These are phyloP conservation scores for Tolypocladium paradoxum DNA, from an alignment of 2,329 filamentous ascomycete genomes.

Conservation along the genomic window DNA sequence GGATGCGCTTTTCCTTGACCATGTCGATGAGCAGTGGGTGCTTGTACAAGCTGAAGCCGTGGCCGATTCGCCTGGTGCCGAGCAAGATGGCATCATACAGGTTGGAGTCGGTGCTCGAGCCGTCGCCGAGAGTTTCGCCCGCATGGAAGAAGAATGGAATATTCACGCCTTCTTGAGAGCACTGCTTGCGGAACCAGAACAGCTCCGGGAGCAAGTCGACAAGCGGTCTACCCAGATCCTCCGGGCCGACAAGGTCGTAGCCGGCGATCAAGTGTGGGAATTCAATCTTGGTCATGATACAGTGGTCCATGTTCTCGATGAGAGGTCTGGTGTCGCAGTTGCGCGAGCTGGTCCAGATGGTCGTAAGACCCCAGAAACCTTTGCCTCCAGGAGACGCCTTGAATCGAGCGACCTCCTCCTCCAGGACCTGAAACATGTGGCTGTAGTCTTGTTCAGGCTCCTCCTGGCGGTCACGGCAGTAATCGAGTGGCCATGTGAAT, in stretches of 20 bases:
- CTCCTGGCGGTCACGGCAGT: slow-evolving; percentile 54
- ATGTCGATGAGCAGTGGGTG: slow-evolving; percentile 84
- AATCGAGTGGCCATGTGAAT: slow-evolving; percentile 62
- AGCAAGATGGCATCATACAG: slow-evolving; percentile 83
- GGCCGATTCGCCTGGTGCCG: slow-evolving; percentile 79
- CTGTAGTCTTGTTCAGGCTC: slow-evolving; percentile 55
- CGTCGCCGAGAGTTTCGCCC: slow-evolving; percentile 71
- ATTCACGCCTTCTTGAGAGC: slow-evolving; percentile 63
- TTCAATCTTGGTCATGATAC: slow-evolving; percentile 68
- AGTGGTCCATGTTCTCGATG: slow-evolving; percentile 75
- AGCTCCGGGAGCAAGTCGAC: slow-evolving; percentile 70
- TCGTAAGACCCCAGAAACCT: slow-evolving; percentile 71
- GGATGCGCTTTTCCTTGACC: slow-evolving; percentile 77
- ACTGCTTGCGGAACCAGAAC: slow-evolving; percentile 89
- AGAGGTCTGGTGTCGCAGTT: slow-evolving; percentile 52
- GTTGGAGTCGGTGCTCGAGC: slow-evolving; percentile 65
- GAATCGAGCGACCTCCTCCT: slow-evolving; percentile 71
- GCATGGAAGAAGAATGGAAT: slow-evolving; percentile 96
- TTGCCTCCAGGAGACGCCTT: slow-evolving; percentile 58
- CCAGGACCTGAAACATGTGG: slow-evolving; percentile 60
- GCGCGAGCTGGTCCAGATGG: slow-evolving; percentile 76
- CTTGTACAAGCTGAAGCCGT: slow-evolving; percentile 81
- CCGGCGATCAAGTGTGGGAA: slow-evolving; percentile 75
- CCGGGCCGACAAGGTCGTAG: slow-evolving; percentile 83
- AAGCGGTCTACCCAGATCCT: slow-evolving; percentile 68